Evolutionary conservation across 2,329 filamentous ascomycete genomes (phyloP), one percentile per base, ranked within the genome.

Genomic region (Microsporum canis): DNA sequence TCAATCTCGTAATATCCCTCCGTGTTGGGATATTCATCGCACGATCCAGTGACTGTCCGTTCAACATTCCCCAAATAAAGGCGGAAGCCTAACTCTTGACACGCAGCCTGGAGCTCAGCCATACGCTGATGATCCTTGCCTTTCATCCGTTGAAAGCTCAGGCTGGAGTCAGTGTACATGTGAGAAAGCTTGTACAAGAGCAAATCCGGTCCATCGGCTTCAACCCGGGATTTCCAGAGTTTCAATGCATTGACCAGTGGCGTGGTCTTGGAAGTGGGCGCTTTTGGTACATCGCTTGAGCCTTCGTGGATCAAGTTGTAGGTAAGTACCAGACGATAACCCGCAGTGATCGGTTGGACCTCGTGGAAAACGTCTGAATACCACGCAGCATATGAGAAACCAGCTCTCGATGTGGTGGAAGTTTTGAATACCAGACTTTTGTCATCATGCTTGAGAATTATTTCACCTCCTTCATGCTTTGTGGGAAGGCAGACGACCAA

Each of bases 281-380:
- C 56, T 17, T 59, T 51, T 12, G 59, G 58, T 7, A 49, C 51
- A 49, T 14, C 10, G 17, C 41, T 47, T 2, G 41, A 5, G 6
- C 60, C 55, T n/a, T 36, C 41, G 39, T 74, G 68, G 14, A 79
- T 66, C 3, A 84, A 73, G 65, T 83, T 82, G 69, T 82, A 84
- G 0, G 76, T 80, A 8, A 84, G 64, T 7, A 81, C 79, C 60
- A 78, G 74, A 2, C 79, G 77, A 65, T 78, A 76, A 2, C 81
- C 81, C 0, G 73, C 75, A 0, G 64, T 73, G 1, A 83, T 72
- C 1, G 76, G 75, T 14, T 75, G 70, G n/a, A 82, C 72, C 66
- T 83, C 76, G 64, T 83, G 79, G 1, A 71, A 72, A 0, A 83
- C 79, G 60, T 83, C 79, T 0, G 79, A 77, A 66, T 81, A 83